Evolutionary conservation across 2,329 filamentous ascomycete genomes (phyloP).

Genomic region (Beauveria pseudobassiana): DNA sequence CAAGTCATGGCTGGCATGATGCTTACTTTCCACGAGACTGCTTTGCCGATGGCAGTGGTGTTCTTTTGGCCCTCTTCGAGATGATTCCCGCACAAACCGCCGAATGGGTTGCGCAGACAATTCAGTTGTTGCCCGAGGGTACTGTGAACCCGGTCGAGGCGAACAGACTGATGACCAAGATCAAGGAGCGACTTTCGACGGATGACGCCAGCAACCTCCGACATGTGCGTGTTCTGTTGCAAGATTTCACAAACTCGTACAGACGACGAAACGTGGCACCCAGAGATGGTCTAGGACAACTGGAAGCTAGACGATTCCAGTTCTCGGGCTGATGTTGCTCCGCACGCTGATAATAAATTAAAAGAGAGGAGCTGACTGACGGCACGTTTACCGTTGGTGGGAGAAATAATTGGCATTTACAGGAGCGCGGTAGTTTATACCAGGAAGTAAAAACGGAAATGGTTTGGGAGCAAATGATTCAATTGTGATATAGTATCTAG

Average conservation of each 20-base stretch:
- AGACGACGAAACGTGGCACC: constrained; percentile 92
- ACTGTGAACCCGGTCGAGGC: constrained; percentile 75
- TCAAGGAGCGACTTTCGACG: constrained; percentile 66
- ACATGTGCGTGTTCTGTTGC: constrained; percentile 76
- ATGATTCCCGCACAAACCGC: constrained; percentile 73
- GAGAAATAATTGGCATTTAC: constrained; percentile 14
- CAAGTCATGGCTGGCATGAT: constrained; percentile 96
- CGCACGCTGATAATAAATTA: constrained; percentile 1
- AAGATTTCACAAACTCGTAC: constrained; percentile 96
- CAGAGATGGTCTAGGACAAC: constrained; percentile 76
- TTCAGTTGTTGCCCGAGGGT: constrained; percentile 75
- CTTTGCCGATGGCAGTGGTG: constrained; percentile 87
- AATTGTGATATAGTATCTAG: constrained; percentile 11
- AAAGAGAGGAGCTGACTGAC: constrained; percentile 5
- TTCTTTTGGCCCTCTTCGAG: constrained; percentile 85
- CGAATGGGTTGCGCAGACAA: constrained; percentile 74
- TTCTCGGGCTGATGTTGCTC: constrained; percentile 43
- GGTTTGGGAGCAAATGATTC: constrained; percentile 9
- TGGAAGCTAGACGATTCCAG: constrained; percentile 82
- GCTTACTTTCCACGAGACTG: constrained; percentile 95
- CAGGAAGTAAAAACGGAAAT: not conserved
- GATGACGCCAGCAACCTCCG: constrained; percentile 55
- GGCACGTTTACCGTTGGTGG: constrained; percentile 11
- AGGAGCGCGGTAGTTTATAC: constrained; percentile 11
- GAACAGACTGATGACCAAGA: constrained; percentile 70